phyloP scores from a whole-genome alignment of 495 filamentous ascomycete genomes.

The Hapsidospora chrysogenum region DNA sequence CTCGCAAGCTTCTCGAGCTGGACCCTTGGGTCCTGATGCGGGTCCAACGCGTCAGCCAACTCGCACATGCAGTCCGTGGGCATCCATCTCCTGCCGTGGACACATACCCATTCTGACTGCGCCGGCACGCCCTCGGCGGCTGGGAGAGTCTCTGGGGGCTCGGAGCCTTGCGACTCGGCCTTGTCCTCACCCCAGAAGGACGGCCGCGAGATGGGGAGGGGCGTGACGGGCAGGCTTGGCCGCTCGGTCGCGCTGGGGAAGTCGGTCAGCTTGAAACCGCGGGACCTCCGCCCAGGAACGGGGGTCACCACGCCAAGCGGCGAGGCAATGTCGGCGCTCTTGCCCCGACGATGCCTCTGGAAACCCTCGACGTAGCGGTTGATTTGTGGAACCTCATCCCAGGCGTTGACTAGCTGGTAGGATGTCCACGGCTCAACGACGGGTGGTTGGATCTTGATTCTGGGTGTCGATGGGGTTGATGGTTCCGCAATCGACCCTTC shows the following conservation, averaged over 20 bases:
- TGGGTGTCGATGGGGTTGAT: constrained; percentile 31
- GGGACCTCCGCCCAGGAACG: constrained; percentile 15
- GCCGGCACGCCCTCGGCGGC: constrained; percentile 63
- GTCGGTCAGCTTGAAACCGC: constrained; percentile 56
- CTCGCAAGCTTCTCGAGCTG: constrained; percentile 53
- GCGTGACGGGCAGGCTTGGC: constrained; percentile 82
- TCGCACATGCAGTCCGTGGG: constrained; percentile 41
- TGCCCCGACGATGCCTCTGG: constrained; percentile 43
- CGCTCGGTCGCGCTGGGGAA: constrained; percentile 73
- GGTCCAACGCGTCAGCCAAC: constrained; percentile 31
- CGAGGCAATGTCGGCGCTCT: constrained; percentile 19
- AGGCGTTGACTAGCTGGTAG: constrained; percentile 53
- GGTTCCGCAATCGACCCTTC: too few species aligned
- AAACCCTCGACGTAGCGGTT: constrained; percentile 59
- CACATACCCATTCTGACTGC: constrained; percentile 82
- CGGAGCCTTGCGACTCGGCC: constrained; percentile 33
- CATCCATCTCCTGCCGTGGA: constrained; percentile 33
- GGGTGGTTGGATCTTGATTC: constrained; percentile 19
- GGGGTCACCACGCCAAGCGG: constrained; percentile 2
- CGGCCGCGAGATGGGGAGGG: constrained; percentile 46
- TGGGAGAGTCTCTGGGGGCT: constrained; percentile 42
- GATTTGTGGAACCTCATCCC: constrained; percentile 77
- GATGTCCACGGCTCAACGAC: constrained; percentile 43
- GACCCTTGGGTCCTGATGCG: constrained; percentile 48
- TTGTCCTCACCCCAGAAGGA: constrained; percentile 17